Evolutionary conservation across 352 stramenopile species (phyloP), one percentile per base, ranked within the genome.

Genomic region (Hyaloperonospora brassicae): DNA sequence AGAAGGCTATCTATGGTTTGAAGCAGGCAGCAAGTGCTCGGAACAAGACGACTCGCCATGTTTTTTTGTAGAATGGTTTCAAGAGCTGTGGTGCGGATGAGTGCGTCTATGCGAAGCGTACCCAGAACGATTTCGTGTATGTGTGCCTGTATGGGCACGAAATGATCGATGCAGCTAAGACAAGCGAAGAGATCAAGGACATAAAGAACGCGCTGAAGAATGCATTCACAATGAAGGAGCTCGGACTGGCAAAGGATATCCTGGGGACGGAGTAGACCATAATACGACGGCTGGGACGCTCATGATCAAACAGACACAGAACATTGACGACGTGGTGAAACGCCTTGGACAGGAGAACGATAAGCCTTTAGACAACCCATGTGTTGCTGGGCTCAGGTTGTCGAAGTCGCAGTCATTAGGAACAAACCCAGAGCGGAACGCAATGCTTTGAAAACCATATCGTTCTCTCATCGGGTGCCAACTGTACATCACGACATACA

Each of bases 21-120:
- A 59, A 61, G 35, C 54, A 68, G 31, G 45, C 63, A n/a, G 54
- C 63, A 4, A 59, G 46, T 21, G 57, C 49, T 0, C 66, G 62
- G 49, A 55, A 66, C 40, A 48, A 52, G 36, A 61, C 7, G 34
- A 59, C 62, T 23, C 1, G 50, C 57, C 17, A 0, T 55, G 11
- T 31, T 1, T 52, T 64, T 21, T 3, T 52, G 2, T 1, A 9
- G 24, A 52, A 23, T 23, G 30, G 47, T 10, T 62, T 53, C 9
- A 22, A 54, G 48, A 11, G 56, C 48, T 43, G 39, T n/a, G 8
- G 44, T 4, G 52, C 57, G 2, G 52, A 70, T 47, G 43, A 47
- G 14, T 70, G 51, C 27, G 45, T 60, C 2, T 56, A 60, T 12
- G 38, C 54, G 1, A 61, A 62, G 42, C 3, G 27, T 12, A 21